Conservation (phyloP, 2,329 filamentous ascomycete species). For the Beauveria bassiana region DNA sequence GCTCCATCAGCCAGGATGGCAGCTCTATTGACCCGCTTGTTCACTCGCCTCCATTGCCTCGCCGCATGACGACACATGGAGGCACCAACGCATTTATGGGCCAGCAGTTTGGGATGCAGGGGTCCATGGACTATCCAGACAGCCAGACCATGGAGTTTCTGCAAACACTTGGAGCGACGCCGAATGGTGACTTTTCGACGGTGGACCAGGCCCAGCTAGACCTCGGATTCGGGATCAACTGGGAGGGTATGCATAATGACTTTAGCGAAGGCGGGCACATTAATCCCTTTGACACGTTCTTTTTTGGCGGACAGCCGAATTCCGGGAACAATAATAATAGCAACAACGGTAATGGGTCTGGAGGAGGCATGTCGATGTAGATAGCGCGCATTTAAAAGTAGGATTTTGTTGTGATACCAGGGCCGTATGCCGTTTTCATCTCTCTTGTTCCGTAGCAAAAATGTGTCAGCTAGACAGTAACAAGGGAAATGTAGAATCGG, state of each 20-base stretch:
- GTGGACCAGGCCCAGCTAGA: conserved; percentile 47
- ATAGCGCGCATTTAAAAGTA: background rate
- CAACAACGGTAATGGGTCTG: conserved; percentile 2
- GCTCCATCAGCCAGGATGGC: conserved; percentile 22
- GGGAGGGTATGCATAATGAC: conserved; percentile 56
- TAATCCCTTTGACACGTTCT: conserved; percentile 66
- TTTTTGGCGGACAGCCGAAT: conserved; percentile 46
- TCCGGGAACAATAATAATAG: background rate
- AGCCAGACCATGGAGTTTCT: conserved; percentile 44
- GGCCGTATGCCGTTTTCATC: too few relatives aligned
- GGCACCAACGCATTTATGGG: conserved; percentile 24
- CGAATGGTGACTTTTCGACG: conserved; percentile 24
- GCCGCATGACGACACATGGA: conserved; percentile 26
- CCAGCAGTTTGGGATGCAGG: conserved; percentile 27
- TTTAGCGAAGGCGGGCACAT: conserved; percentile 52
- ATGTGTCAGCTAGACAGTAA: too few relatives aligned
- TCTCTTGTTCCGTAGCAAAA: too few relatives aligned
- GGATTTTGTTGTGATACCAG: background rate
- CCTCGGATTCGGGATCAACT: conserved; percentile 59
- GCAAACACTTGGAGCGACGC: conserved; percentile 33
- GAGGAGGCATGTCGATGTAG: background rate
- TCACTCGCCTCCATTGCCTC: conserved; percentile 35
- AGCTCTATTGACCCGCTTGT: conserved; percentile 35
- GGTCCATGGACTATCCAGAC: conserved; percentile 35
- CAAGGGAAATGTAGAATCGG: too few relatives aligned